Evolutionary conservation across 805 yeast species (phyloP).

Genomic region (Sugiyamaella boreocaroliniensis): DNA sequence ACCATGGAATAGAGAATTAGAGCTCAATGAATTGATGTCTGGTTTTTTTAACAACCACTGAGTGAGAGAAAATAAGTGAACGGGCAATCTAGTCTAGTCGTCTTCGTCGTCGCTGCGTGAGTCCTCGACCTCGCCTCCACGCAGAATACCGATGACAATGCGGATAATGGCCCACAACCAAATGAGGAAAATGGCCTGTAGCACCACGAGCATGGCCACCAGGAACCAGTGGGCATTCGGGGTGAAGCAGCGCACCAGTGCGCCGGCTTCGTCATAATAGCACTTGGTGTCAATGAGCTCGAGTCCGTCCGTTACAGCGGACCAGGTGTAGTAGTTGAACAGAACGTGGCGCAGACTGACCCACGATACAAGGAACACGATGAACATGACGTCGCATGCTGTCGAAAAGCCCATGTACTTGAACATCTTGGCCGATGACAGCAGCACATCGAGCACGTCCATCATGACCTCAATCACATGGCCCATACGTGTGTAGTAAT

Average conservation of each 20-base stretch:
- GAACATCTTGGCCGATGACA: constrained; percentile 68
- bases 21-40: neutral
- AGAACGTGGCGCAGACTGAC: constrained; percentile 63
- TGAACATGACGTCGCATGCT: constrained; percentile 63
- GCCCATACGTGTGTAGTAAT: constrained; percentile 70
- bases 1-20: neutral
- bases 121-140: constrained; percentile 77
- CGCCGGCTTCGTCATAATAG: constrained; percentile 22
- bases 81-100: constrained; percentile 16
- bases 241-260: constrained; percentile 30
- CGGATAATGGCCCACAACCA: constrained; percentile 73
- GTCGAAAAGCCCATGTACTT: constrained; percentile 59
- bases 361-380: constrained; percentile 64
- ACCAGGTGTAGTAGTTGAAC: constrained; percentile 60
- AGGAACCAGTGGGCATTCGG: constrained; percentile 36
- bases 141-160: constrained; percentile 62
- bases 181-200: constrained; percentile 57
- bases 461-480: constrained; percentile 68
- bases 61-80: no score
- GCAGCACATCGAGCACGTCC: constrained; percentile 75
- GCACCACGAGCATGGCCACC: constrained; percentile 49
- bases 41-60: neutral
- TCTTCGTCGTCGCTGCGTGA: constrained; percentile 79
- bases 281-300: constrained; percentile 34
- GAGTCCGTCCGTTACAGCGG: constrained; percentile 45